Evolutionary conservation across 495 filamentous ascomycete genomes (phyloP).

Genomic region (Usnea hakonensis): DNA sequence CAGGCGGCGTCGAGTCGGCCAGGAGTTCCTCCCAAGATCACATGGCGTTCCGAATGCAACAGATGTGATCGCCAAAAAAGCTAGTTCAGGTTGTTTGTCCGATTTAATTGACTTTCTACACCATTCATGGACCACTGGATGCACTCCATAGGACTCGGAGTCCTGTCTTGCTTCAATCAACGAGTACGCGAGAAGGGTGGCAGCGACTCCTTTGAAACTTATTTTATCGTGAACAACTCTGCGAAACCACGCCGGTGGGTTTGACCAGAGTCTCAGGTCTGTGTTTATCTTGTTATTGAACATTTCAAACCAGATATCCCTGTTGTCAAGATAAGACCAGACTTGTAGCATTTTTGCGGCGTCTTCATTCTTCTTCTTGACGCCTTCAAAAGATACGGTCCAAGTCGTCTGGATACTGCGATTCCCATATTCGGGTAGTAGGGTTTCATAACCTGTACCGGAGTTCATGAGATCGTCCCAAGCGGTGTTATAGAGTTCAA

Average conservation of each 20-base stretch:
- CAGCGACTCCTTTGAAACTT: neutral
- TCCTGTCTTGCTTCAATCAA: conserved; percentile 15
- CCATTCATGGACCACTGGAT: conserved; percentile 36
- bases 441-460: neutral
- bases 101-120: conserved; percentile 23
- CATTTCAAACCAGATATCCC: conserved; percentile 28
- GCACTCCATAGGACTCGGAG: conserved; percentile 32
- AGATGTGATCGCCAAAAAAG: neutral
- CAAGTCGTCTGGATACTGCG: conserved; percentile 28
- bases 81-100: conserved; percentile 4
- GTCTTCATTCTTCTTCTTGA: conserved; percentile 24
- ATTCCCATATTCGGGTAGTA: conserved; percentile 5
- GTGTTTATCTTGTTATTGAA: conserved; percentile 10
- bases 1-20: neutral
- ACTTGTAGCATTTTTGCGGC: conserved; percentile 31
- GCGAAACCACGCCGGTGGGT: neutral
- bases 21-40: neutral
- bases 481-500: too few species aligned
- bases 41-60: neutral
- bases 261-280: neutral
- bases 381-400: conserved; percentile 28
- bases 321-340: conserved; percentile 31
- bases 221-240: neutral
- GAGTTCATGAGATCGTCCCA: neutral
- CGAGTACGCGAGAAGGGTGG: neutral